phyloP scores from a whole-genome alignment of 306 rosid species.

The Mucuna pruriens region DNA sequence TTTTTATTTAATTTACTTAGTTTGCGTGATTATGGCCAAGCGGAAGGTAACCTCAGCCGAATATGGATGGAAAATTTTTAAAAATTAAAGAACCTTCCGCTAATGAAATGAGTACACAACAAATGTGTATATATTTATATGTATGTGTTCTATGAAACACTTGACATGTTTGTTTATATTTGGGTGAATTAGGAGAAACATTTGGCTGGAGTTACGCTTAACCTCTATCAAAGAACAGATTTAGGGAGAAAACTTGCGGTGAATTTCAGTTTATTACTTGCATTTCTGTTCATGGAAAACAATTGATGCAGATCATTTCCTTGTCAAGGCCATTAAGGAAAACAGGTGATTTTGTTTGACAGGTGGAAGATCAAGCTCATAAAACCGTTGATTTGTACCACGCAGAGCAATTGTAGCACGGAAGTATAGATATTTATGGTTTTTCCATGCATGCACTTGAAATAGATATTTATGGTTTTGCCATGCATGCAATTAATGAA shows the following conservation, averaged over 20 bases:
- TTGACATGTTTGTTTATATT: background rate
- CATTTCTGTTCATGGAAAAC: conserved; percentile 28
- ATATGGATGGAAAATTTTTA: background rate
- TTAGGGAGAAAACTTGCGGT: background rate
- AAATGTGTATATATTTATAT: too few relatives aligned
- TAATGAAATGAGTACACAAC: background rate
- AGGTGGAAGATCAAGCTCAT: too few relatives aligned
- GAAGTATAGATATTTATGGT: too few relatives aligned
- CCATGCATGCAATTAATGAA: background rate
- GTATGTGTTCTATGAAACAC: background rate
- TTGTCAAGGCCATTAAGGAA: background rate
- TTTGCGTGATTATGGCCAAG: conserved; percentile 16
- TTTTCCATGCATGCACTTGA: background rate
- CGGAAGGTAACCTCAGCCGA: conserved; percentile 24
- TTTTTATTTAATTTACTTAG: background rate
- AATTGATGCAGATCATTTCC: background rate
- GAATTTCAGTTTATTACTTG: background rate
- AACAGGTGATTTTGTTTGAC: background rate
- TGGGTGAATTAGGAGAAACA: conserved; percentile 15
- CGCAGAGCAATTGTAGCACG: too few relatives aligned
- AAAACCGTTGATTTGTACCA: too few relatives aligned
- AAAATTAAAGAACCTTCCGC: background rate
- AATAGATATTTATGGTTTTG: background rate
- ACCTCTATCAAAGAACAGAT: conserved; percentile 3
- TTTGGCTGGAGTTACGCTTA: conserved; percentile 35